Conservation (phyloP, 2,329 filamentous ascomycete species). For the Diaporthe citri region DNA sequence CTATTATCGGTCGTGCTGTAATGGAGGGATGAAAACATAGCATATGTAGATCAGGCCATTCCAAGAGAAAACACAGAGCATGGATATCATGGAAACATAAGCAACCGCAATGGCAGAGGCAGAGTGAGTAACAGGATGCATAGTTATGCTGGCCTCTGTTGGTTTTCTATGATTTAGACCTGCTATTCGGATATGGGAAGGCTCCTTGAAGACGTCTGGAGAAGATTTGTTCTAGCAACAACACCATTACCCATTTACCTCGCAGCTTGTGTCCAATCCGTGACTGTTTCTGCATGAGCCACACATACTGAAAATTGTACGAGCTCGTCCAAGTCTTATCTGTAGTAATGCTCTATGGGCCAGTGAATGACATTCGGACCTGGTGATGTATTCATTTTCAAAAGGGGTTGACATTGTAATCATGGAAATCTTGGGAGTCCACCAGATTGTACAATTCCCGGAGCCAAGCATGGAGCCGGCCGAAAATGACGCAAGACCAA, state of each 20-base stretch:
- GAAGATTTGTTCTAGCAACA: constrained; percentile 15
- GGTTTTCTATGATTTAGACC: constrained; percentile 8
- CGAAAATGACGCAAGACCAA: constrained; percentile 28
- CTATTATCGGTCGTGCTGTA: background rate
- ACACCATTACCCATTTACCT: constrained; percentile 3
- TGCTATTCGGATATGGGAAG: background rate
- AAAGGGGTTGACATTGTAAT: background rate
- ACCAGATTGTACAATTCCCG: background rate
- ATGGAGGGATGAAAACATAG: background rate
- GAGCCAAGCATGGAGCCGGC: constrained; percentile 14
- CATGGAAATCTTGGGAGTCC: background rate
- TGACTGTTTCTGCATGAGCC: background rate
- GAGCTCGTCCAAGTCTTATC: background rate
- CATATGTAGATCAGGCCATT: constrained; percentile 9
- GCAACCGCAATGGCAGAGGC: background rate
- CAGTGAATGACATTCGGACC: background rate
- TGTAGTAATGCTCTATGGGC: too few relatives aligned
- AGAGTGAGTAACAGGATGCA: constrained; percentile 1
- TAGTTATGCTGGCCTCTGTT: background rate
- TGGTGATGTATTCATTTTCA: background rate
- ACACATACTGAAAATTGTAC: background rate
- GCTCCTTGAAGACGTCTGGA: background rate
- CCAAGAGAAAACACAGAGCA: background rate
- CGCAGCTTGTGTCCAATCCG: background rate
- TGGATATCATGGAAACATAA: background rate